Evolutionary conservation across 2,329 filamentous ascomycete genomes (phyloP).

Genomic region (Samsoniella hepiali): DNA sequence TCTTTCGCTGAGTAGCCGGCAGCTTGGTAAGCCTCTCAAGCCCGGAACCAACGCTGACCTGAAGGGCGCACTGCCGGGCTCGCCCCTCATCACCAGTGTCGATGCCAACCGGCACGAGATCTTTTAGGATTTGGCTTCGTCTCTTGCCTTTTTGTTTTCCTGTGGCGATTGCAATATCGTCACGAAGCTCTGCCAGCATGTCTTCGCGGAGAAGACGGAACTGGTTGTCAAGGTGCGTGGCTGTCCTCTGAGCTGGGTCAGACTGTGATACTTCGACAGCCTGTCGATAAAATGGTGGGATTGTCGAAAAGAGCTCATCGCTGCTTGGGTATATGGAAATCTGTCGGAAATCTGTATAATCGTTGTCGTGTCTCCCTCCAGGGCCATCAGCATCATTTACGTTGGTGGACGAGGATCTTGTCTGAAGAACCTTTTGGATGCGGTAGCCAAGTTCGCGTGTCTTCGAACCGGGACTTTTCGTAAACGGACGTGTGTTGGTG

Average conservation of each 20-base stretch:
- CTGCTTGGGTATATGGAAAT: conserved; percentile 64
- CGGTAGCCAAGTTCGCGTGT: conserved; percentile 31
- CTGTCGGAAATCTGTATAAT: conserved; percentile 57
- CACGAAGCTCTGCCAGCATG: conserved; percentile 63
- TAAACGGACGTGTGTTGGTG: conserved; percentile 28
- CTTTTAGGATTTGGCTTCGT: conserved; percentile 35
- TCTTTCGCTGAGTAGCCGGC: conserved; percentile 34
- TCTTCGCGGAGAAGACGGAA: conserved; percentile 71
- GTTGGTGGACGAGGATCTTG: conserved; percentile 26
- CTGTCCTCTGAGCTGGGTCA: conserved; percentile 33
- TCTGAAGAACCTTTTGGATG: conserved; percentile 38
- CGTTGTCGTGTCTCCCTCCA: conserved; percentile 73
- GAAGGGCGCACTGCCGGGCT: conserved; percentile 36
- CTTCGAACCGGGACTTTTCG: conserved; percentile 22
- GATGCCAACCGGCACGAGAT: conserved; percentile 38
- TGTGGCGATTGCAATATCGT: conserved; percentile 53
- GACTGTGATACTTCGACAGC: conserved; percentile 47
- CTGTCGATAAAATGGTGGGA: conserved; percentile 53
- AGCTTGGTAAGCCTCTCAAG: conserved; percentile 41
- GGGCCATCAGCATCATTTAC: conserved; percentile 32
- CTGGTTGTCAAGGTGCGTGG: conserved; percentile 63
- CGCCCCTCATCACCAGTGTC: conserved; percentile 32
- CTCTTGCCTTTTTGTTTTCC: conserved; percentile 44
- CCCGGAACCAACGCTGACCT: conserved; percentile 40
- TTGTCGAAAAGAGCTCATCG: conserved; percentile 57